A percentile compares a stretch with the other conserved stretches of the same genome.
Evolutionary conservation across 768 basidiomycete genomes (phyloP).

Genomic region (Hygrocybe punicea): DNA sequence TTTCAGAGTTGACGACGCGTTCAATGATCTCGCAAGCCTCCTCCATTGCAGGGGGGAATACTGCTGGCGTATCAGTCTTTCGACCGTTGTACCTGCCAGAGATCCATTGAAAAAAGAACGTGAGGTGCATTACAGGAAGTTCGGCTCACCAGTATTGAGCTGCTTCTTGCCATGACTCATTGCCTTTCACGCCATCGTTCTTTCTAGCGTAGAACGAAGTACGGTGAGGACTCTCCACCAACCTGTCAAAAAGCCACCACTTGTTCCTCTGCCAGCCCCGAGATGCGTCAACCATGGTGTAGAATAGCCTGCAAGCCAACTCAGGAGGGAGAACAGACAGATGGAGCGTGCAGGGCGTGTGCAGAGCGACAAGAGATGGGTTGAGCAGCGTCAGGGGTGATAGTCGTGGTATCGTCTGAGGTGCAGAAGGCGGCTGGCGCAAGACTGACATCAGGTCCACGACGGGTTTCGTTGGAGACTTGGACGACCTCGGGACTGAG

Average conservation of each 20-base stretch:
- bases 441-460: slow-evolving; percentile 57
- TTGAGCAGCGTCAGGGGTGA: slow-evolving; percentile 62
- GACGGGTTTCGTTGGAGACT: slow-evolving; percentile 27
- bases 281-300: slow-evolving; percentile 64
- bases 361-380: slow-evolving; percentile 59
- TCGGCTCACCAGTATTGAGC: slow-evolving; percentile 66
- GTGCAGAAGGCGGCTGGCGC: slow-evolving; percentile 44
- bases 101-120: background rate
- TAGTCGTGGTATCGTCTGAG: slow-evolving; percentile 37
- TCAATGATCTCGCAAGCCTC: slow-evolving; percentile 73
- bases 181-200: slow-evolving; percentile 41
- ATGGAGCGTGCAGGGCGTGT: slow-evolving; percentile 77
- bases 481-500: slow-evolving; percentile 9
- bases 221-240: slow-evolving; percentile 83
- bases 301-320: slow-evolving; percentile 71
- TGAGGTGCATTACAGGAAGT: background rate
- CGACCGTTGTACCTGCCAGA: slow-evolving; percentile 75
- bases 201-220: slow-evolving; percentile 71
- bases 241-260: slow-evolving; percentile 80
- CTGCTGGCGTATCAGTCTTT: slow-evolving; percentile 49
- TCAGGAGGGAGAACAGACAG: slow-evolving; percentile 65
- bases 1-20: slow-evolving; percentile 64
- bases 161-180: slow-evolving; percentile 62
- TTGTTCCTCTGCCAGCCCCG: slow-evolving; percentile 66
- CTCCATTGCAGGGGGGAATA: slow-evolving; percentile 70